Evolutionary conservation across 2,329 filamentous ascomycete species (phyloP).

Genomic region (Aspergillus ibericus): DNA sequence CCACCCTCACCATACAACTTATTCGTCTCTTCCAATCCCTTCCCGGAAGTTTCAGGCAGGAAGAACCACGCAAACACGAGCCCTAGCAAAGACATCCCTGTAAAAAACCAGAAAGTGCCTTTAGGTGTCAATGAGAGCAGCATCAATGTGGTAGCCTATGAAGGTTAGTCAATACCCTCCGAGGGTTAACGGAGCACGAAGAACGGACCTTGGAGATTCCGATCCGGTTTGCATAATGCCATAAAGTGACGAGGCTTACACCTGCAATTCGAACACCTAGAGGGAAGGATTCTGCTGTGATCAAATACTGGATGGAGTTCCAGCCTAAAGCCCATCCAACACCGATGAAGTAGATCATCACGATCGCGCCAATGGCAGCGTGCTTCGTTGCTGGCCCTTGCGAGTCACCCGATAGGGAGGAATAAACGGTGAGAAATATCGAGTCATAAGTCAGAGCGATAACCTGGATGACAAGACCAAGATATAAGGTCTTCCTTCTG

Average conservation of each 20-base stretch:
- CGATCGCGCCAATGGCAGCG: constrained; percentile 33
- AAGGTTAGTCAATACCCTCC: not conserved
- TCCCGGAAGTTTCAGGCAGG: constrained; percentile 8
- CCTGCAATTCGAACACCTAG: not conserved
- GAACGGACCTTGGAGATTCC: constrained; percentile 1
- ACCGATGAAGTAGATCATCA: constrained; percentile 4
- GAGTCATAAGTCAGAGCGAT: constrained; percentile 41
- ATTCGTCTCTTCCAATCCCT: constrained; percentile 7
- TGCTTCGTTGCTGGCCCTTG: constrained; percentile 14
- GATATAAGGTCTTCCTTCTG: constrained; percentile 39
- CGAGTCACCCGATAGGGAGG: not conserved
- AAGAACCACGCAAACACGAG: constrained; percentile 3
- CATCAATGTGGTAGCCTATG: constrained; percentile 1
- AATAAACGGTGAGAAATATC: constrained; percentile 12
- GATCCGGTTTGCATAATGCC: constrained; percentile 7
- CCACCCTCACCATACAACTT: not conserved
- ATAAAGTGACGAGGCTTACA: not conserved
- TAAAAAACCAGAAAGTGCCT: constrained; percentile 13
- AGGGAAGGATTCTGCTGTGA: constrained; percentile 3
- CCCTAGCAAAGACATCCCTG: constrained; percentile 6
- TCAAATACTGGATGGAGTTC: constrained; percentile 9
- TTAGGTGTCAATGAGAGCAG: constrained; percentile 24
- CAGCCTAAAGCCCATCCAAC: constrained; percentile 6
- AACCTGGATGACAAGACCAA: constrained; percentile 41
- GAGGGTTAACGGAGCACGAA: not conserved